phyloP scores from a whole-genome alignment of 441 rosid species.

The Rhodomyrtus psidioides region DNA sequence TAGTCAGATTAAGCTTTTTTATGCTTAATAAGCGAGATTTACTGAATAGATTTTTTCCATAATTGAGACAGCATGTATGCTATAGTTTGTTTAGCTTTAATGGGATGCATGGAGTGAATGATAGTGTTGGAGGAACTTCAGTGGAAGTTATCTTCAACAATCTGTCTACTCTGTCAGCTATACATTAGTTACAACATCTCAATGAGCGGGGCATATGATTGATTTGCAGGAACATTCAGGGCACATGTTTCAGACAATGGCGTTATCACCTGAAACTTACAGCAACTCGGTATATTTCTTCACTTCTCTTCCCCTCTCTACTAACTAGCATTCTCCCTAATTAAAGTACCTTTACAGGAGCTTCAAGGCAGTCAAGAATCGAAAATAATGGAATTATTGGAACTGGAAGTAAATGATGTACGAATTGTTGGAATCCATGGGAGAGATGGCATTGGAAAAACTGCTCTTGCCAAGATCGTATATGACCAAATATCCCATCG shows the following conservation, averaged over 20 bases:
- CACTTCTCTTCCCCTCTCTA: neutral
- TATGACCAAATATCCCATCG: neutral
- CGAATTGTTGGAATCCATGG: neutral
- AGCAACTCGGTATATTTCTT: neutral
- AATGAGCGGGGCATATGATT: too few species aligned
- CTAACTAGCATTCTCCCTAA: neutral
- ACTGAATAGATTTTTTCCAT: neutral
- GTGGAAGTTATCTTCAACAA: too few species aligned
- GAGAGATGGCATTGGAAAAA: neutral
- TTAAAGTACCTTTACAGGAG: neutral
- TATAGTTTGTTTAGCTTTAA: neutral
- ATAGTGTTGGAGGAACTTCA: neutral
- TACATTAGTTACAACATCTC: too few species aligned
- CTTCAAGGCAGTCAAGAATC: neutral
- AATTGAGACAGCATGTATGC: neutral
- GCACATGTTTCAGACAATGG: neutral
- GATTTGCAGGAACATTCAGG: neutral
- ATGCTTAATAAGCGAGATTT: neutral
- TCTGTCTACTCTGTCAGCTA: neutral
- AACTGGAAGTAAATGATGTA: accelerated
- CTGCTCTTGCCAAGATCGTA: neutral
- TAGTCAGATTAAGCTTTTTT: neutral
- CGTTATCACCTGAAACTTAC: neutral
- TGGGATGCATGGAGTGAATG: neutral
- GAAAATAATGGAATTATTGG: neutral